Base-by-base conservation (phyloP, 169 alveolate species). In the Cryptosporidium bovis region DNA sequence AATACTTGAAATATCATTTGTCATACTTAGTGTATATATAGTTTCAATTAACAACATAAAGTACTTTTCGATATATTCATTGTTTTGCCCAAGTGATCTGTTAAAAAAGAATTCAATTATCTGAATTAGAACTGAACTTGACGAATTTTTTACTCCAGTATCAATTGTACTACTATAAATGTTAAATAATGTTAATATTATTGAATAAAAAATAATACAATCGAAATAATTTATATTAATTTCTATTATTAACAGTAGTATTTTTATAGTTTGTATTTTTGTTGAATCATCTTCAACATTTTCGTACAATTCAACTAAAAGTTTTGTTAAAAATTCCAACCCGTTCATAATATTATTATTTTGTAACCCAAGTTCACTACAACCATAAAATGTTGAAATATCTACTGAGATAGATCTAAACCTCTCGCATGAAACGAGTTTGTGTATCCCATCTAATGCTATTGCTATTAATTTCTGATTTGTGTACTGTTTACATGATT, bases 401-500 rank as follows among this genome's bases (percentile, higher is more conserved):
- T 69, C 83, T 33, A 69, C 12, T 3, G 20, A 69, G 29, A 18
- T 69, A 6, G 44, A 33, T n/a, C 40, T 24, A 13, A 69, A 66
- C 1, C 29, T 18, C 31, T 69, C 66, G 27, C 51, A 69, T 27
- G 83, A 69, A 6, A 69, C 56, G 12, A 69, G 66, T 50, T 69
- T 69, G 18, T 69, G 66, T 31, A 69, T 69, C 16, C 83, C 83
- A n/a, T 69, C 83, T n/a, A 69, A 40, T 27, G 83, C 33, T 24
- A 69, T 69, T 34, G 51, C 1, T 20, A 20, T 53, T 51, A 69
- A 66, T 31, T 69, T 69, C 10, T 66, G 53, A 55, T 40, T 69
- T 4, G 56, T 34, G 29, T 69, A 69, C 44, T 69, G 83, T 36
- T 24, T 69, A 18, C 83, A 69, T 31, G 83, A 44, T 56, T 69